These are phyloP conservation scores for Bipolaris victoriae DNA, from an alignment of 2,329 filamentous ascomycete species.

Conservation along the genomic window DNA sequence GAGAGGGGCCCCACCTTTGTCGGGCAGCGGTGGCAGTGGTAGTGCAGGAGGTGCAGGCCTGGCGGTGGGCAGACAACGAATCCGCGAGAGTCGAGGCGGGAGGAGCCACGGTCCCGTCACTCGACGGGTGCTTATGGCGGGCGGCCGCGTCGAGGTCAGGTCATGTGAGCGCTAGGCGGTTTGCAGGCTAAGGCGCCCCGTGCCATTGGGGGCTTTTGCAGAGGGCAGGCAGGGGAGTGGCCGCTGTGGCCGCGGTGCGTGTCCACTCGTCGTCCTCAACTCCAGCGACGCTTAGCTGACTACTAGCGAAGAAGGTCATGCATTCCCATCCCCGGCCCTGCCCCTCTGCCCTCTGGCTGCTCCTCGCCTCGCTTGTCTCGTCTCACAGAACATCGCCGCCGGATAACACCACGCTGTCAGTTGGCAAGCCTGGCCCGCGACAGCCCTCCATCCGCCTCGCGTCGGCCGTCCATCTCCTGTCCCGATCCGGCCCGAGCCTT, in stretches of 20 bases:
- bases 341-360: constrained; percentile 41
- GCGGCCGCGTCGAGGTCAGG: constrained; percentile 26
- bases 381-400: constrained; percentile 29
- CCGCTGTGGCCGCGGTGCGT: constrained; percentile 33
- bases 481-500: constrained; percentile 35
- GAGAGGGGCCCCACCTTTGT: constrained; percentile 17
- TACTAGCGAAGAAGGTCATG: constrained; percentile 42
- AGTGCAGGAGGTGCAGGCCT: constrained; percentile 24
- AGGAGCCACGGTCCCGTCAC: constrained; percentile 36
- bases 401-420: constrained; percentile 36
- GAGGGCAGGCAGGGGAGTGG: constrained; percentile 25
- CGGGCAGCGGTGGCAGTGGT: constrained; percentile 14
- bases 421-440: constrained; percentile 24
- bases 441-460: constrained; percentile 33
- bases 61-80: constrained; percentile 28
- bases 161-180: constrained; percentile 38
- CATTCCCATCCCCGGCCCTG: constrained; percentile 39
- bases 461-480: constrained; percentile 31
- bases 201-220: constrained; percentile 28
- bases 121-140: constrained; percentile 16
- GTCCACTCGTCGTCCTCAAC: constrained; percentile 43
- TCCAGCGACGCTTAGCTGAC: constrained; percentile 48
- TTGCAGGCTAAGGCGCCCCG: constrained; percentile 15
- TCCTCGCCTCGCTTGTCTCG: constrained; percentile 19
- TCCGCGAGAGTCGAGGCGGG: constrained; percentile 43